Evolutionary conservation across 345 rosid species (phyloP).

Genomic region (Geranium rotundifolium): DNA sequence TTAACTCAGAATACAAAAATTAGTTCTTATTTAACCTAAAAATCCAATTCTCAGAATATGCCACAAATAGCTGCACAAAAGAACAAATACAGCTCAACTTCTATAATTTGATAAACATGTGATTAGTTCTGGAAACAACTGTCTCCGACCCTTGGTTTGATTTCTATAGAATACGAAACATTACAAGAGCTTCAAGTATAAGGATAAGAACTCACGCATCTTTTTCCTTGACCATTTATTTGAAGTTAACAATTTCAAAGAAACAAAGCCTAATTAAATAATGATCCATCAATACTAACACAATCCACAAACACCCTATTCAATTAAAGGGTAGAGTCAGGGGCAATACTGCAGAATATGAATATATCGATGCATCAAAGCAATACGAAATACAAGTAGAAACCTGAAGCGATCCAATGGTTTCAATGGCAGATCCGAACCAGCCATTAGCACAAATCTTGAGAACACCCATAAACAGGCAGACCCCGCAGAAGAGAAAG

Average conservation of each 20-base stretch:
- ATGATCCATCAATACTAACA: background rate
- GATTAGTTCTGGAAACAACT: too few relatives aligned
- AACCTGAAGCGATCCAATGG: slow-evolving; percentile 27
- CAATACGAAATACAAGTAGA: background rate
- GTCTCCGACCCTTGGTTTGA: too few relatives aligned
- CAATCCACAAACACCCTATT: background rate
- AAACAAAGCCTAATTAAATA: too few relatives aligned
- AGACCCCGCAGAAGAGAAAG: slow-evolving; percentile 61
- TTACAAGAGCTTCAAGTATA: background rate
- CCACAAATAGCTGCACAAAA: background rate
- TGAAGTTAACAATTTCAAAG: background rate
- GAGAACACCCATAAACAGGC: slow-evolving; percentile 76
- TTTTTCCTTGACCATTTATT: too few relatives aligned
- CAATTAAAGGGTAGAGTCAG: too few relatives aligned
- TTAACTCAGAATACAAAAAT: background rate
- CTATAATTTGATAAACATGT: background rate
- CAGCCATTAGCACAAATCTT: slow-evolving; percentile 85
- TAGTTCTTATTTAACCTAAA: too few relatives aligned
- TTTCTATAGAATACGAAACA: too few relatives aligned
- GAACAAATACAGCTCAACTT: background rate
- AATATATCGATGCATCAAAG: background rate
- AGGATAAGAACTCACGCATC: too few relatives aligned
- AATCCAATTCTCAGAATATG: background rate
- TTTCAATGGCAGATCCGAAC: slow-evolving; percentile 82
- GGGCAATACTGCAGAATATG: background rate